These are phyloP conservation scores for Biscogniauxia sp. DNA, from an alignment of 2,329 filamentous ascomycete genomes.

Conservation along the genomic window DNA sequence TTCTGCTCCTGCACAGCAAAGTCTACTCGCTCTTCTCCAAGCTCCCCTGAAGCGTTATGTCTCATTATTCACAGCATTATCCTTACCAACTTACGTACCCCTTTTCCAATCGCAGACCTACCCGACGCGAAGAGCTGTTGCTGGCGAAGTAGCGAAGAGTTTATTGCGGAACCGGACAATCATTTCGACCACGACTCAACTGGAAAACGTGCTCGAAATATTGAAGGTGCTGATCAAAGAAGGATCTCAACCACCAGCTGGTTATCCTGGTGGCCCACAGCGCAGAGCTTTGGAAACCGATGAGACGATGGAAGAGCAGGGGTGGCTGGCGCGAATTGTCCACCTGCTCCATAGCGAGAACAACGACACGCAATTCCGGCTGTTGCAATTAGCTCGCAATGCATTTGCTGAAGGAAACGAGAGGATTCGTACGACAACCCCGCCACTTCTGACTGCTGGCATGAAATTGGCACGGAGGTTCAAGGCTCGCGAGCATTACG, in stretches of 20 bases:
- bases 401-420: slow-evolving; percentile 91
- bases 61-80: slow-evolving; percentile 93
- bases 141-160: slow-evolving; percentile 79
- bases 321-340: slow-evolving; percentile 89
- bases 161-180: slow-evolving; percentile 79
- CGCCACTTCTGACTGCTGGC: slow-evolving; percentile 83
- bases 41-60: slow-evolving; percentile 86
- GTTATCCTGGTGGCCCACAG: slow-evolving; percentile 79
- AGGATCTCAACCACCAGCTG: slow-evolving; percentile 77
- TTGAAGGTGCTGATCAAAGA: slow-evolving; percentile 92
- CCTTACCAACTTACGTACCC: slow-evolving; percentile 87
- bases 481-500: slow-evolving; percentile 85
- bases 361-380: slow-evolving; percentile 92
- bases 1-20: slow-evolving; percentile 81
- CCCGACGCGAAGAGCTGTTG: slow-evolving; percentile 84
- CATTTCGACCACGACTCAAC: slow-evolving; percentile 73
- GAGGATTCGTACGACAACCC: slow-evolving; percentile 92
- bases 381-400: slow-evolving; percentile 83
- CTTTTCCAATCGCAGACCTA: slow-evolving; percentile 91
- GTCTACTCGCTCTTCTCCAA: slow-evolving; percentile 84
- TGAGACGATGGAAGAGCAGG: slow-evolving; percentile 96
- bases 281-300: slow-evolving; percentile 81
- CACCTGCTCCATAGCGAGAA: slow-evolving; percentile 80
- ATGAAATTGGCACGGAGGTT: slow-evolving; percentile 86
- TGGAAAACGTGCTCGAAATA: slow-evolving; percentile 86